Conservation (phyloP, 192 early-diverging fungal species). For the Pilaira anomala region DNA sequence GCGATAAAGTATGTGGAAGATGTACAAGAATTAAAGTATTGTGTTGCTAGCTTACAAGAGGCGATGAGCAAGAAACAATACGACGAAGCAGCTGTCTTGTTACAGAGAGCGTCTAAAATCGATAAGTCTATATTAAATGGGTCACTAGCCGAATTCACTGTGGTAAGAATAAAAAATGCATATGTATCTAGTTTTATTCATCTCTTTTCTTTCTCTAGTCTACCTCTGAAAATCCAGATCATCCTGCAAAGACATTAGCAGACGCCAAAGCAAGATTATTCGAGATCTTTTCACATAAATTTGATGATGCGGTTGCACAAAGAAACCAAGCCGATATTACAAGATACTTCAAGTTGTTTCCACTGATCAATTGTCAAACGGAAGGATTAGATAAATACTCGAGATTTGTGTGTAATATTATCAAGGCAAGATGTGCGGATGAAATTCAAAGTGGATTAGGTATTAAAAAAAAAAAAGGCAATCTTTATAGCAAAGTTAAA, state of each 20-base stretch:
- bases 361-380: conserved; percentile 76
- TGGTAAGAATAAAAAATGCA: conserved; percentile 31
- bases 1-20: conserved; percentile 70
- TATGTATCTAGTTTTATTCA: conserved; percentile 6
- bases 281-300: conserved; percentile 70
- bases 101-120: conserved; percentile 59
- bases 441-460: conserved; percentile 42
- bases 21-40: conserved; percentile 69
- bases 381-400: conserved; percentile 88
- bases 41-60: conserved; percentile 60
- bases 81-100: conserved; percentile 64
- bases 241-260: conserved; percentile 51
- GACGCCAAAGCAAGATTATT: conserved; percentile 63
- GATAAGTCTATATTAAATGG: conserved; percentile 57
- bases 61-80: conserved; percentile 61
- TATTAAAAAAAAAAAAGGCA: not conserved
- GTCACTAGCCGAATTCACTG: conserved; percentile 59
- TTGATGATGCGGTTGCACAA: conserved; percentile 72
- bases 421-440: conserved; percentile 73
- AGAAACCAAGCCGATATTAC: conserved; percentile 75
- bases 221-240: conserved; percentile 51
- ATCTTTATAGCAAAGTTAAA: not conserved
- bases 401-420: conserved; percentile 75
- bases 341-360: conserved; percentile 88
- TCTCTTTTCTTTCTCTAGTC: conserved; percentile 31